Evolutionary conservation across 306 rosid species (phyloP).

Genomic region (Vigna unguiculata): DNA sequence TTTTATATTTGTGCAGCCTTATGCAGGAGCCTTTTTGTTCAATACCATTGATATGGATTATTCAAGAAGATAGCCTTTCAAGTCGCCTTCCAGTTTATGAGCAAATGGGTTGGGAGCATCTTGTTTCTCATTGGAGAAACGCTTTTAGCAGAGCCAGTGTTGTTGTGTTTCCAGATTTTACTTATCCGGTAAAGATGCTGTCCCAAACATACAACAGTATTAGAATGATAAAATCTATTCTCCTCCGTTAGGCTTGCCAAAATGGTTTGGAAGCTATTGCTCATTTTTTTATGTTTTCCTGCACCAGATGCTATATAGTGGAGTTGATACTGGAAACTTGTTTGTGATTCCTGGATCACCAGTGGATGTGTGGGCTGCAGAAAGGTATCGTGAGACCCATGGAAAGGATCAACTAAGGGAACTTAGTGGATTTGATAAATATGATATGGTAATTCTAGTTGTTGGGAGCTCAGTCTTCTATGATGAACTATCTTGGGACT

Average conservation of each 20-base stretch:
- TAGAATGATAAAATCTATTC: constrained; percentile 35
- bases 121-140: constrained; percentile 85
- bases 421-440: constrained; percentile 60
- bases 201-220: not conserved
- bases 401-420: constrained; percentile 72
- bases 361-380: constrained; percentile 84
- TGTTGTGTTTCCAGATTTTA: constrained; percentile 92
- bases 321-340: constrained; percentile 92
- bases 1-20: constrained; percentile 96
- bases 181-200: constrained; percentile 74
- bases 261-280: constrained; percentile 46
- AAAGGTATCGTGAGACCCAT: constrained; percentile 67
- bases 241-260: constrained; percentile 36
- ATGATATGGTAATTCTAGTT: constrained; percentile 81
- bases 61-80: constrained; percentile 91
- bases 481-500: constrained; percentile 81
- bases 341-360: constrained; percentile 97
- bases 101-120: constrained; percentile 74
- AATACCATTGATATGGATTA: constrained; percentile 89
- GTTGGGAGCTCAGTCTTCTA: constrained; percentile 85
- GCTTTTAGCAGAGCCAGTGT: constrained; percentile 79
- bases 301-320: constrained; percentile 89
- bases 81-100: constrained; percentile 77
- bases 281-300: constrained; percentile 47
- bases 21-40: constrained; percentile 99